Conservation (phyloP, 306 rosid species). For the Rosa chinensis region DNA sequence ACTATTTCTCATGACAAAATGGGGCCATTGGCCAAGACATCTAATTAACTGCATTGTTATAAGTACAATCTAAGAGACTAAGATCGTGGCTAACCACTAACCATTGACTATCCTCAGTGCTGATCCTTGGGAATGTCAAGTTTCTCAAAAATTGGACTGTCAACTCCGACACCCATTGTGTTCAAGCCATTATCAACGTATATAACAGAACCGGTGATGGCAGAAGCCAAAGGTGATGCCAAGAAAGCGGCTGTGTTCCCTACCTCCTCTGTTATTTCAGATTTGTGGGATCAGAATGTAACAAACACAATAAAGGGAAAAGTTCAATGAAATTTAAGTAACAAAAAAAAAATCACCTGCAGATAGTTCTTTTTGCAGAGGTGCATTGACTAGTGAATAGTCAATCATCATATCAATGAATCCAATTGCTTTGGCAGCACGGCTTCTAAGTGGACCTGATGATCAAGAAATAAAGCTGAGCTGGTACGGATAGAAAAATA, state of each 20-base stretch:
- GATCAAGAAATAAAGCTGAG: slow-evolving; percentile 5
- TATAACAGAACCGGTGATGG: slow-evolving; percentile 72
- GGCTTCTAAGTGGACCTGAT: slow-evolving; percentile 90
- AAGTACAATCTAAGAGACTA: neutral
- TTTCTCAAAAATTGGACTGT: slow-evolving; percentile 51
- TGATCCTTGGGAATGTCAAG: slow-evolving; percentile 43
- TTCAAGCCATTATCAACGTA: slow-evolving; percentile 90
- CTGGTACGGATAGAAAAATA: neutral
- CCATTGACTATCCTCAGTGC: slow-evolving; percentile 16
- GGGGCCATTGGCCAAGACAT: neutral
- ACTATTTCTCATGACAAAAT: slow-evolving; percentile 14
- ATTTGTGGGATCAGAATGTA: slow-evolving; percentile 10
- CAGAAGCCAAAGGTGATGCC: slow-evolving; percentile 84
- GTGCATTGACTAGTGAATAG: slow-evolving; percentile 80
- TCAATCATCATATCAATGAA: slow-evolving; percentile 96
- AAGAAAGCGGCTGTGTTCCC: slow-evolving; percentile 87
- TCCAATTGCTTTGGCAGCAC: slow-evolving; percentile 95
- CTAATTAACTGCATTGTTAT: neutral
- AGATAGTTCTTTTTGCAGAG: slow-evolving; percentile 76
- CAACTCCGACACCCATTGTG: slow-evolving; percentile 91
- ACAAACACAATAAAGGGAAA: neutral
- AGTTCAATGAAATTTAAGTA: neutral
- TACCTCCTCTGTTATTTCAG: slow-evolving; percentile 69
- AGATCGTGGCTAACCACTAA: neutral
- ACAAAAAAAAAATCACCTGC: slow-evolving; percentile 52